Percentiles rank a stretch among this genome's conserved stretches.
phyloP scores from a whole-genome alignment of 441 rosid species.

The Mallotus repandus region DNA sequence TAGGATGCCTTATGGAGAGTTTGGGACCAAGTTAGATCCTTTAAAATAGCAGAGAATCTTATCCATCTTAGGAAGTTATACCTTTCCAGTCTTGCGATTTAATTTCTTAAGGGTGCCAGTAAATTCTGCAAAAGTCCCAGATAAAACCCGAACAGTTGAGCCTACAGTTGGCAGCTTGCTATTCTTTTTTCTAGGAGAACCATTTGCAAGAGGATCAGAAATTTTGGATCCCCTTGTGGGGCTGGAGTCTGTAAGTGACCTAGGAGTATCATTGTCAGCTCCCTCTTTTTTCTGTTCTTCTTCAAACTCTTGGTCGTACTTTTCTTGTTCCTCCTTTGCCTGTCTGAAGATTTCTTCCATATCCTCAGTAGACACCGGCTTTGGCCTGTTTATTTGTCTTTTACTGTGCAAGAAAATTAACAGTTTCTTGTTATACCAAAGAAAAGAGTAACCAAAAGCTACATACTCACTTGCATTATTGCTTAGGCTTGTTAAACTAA shows the following conservation, averaged over 20 bases:
- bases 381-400: constrained; percentile 73
- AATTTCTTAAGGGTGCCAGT: constrained; percentile 69
- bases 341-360: constrained; percentile 66
- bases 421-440: not conserved
- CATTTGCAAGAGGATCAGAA: constrained; percentile 25
- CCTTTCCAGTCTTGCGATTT: constrained; percentile 72
- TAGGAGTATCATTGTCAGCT: constrained; percentile 25
- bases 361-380: constrained; percentile 62
- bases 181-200: constrained; percentile 26
- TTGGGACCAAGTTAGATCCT: not conserved
- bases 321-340: constrained; percentile 78
- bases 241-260: constrained; percentile 32
- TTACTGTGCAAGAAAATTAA: constrained; percentile 38
- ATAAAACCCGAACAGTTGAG: constrained; percentile 61
- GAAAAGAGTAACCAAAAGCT: not conserved
- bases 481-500: not conserved
- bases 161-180: constrained; percentile 52
- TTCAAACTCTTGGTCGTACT: constrained; percentile 54
- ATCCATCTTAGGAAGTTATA: constrained; percentile 25
- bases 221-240: constrained; percentile 34
- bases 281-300: constrained; percentile 43
- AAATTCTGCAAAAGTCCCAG: constrained; percentile 75
- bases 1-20: not conserved
- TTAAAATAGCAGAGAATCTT: constrained; percentile 7
- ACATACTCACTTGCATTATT: not conserved